These are phyloP conservation scores for Magnusiomyces magnusii DNA, from an alignment of 1,139 yeast genomes.

Conservation along the genomic window DNA sequence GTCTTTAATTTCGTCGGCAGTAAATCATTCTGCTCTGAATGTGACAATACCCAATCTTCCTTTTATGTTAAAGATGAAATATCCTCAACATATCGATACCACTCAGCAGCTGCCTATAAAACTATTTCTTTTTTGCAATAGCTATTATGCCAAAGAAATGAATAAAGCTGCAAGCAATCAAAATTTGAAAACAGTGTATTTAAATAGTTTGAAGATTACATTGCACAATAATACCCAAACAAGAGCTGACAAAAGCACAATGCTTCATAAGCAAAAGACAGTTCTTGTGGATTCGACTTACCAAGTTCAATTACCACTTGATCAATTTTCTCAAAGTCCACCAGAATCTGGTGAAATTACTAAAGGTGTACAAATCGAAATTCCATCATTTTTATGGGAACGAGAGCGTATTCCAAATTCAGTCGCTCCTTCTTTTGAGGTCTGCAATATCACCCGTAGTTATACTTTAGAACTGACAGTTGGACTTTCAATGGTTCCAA, in stretches of 20 bases:
- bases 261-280: background rate
- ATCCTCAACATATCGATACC: slow-evolving; percentile 24
- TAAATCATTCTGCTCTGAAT: background rate
- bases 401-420: slow-evolving; percentile 44
- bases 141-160: background rate
- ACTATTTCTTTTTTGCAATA: slow-evolving; percentile 13
- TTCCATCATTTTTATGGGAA: slow-evolving; percentile 20
- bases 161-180: background rate
- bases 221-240: slow-evolving; percentile 25
- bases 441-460: slow-evolving; percentile 49
- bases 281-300: background rate
- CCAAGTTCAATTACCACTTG: background rate
- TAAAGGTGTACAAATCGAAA: slow-evolving; percentile 17
- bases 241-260: slow-evolving; percentile 23
- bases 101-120: slow-evolving; percentile 23
- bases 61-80: slow-evolving; percentile 25
- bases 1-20: background rate
- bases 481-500: slow-evolving; percentile 33
- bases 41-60: background rate
- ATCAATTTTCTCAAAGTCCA: background rate
- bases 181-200: background rate
- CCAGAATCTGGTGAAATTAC: background rate
- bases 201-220: slow-evolving; percentile 16
- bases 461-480: slow-evolving; percentile 42
- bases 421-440: slow-evolving; percentile 47